phyloP scores from a whole-genome alignment of 1,139 yeast genomes.

The Kodamaea suecica region DNA sequence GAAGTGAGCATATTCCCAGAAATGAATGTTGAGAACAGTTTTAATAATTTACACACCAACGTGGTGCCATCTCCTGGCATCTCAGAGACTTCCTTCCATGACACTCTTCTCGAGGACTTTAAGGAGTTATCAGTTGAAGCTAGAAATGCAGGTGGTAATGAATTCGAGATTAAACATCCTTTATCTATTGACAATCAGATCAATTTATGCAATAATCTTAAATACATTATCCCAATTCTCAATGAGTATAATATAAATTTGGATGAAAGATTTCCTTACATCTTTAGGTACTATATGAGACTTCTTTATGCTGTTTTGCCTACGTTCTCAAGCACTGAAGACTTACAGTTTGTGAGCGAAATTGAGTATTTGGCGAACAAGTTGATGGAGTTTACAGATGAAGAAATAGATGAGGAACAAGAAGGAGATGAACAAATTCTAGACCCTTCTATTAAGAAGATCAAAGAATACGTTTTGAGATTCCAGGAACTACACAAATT shows the following conservation, averaged over 20 bases:
- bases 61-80: too few relatives aligned
- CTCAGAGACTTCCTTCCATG: not conserved
- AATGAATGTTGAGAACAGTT: slow-evolving; percentile 10
- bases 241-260: slow-evolving; percentile 30
- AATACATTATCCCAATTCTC: slow-evolving; percentile 29
- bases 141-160: not conserved
- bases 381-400: slow-evolving; percentile 32
- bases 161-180: not conserved
- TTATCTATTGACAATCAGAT: slow-evolving; percentile 14
- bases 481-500: slow-evolving; percentile 23
- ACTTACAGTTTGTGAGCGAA: slow-evolving; percentile 24
- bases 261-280: slow-evolving; percentile 22
- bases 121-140: not conserved
- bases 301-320: slow-evolving; percentile 20
- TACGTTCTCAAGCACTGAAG: slow-evolving; percentile 18
- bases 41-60: not conserved
- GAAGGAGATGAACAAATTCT: not conserved
- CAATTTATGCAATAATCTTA: slow-evolving; percentile 12
- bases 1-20: slow-evolving; percentile 14
- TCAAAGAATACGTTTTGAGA: slow-evolving; percentile 22
- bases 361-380: slow-evolving; percentile 22
- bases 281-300: slow-evolving; percentile 23
- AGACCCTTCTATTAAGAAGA: slow-evolving; percentile 8
- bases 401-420: slow-evolving; percentile 20
- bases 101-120: not conserved